Percentiles rank a stretch among this genome's conserved stretches.
Evolutionary conservation across 495 filamentous ascomycete genomes (phyloP).

Genomic region (Copromyces sp.): DNA sequence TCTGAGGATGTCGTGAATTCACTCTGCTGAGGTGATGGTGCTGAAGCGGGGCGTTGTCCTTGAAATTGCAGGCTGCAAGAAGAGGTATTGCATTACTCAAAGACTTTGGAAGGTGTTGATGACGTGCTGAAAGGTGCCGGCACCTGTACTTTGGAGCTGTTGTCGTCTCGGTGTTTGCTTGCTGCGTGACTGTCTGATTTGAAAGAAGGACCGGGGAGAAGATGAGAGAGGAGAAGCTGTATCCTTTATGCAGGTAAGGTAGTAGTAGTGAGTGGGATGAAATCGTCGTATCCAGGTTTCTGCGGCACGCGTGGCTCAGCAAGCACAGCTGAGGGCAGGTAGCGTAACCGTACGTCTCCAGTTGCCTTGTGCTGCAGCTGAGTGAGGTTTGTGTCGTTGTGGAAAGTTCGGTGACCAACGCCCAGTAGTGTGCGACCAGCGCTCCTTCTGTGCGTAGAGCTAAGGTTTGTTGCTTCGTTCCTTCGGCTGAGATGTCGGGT

Average conservation of each 20-base stretch:
- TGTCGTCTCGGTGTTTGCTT: neutral
- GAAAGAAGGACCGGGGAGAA: neutral
- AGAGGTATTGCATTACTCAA: neutral
- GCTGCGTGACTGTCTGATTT: neutral
- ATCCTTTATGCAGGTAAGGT: neutral
- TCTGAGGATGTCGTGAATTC: neutral
- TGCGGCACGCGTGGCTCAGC: neutral
- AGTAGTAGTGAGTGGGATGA: neutral
- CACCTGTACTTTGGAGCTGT: neutral
- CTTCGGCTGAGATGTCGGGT: neutral
- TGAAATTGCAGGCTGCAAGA: neutral
- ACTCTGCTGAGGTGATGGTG: neutral
- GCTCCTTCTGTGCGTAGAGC: neutral
- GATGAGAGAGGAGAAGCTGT: neutral
- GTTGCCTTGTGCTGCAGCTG: neutral
- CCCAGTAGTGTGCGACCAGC: neutral
- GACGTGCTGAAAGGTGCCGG: neutral
- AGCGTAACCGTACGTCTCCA: neutral
- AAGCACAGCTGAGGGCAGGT: neutral
- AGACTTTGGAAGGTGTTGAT: neutral
- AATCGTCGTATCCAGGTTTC: neutral
- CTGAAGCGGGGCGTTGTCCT: neutral
- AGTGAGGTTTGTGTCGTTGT: neutral
- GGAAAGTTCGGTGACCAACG: neutral
- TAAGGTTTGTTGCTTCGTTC: neutral